Evolutionary conservation across 768 basidiomycete genomes (phyloP), one percentile per base, ranked within the genome.

Genomic region (Lactifluus volemus): DNA sequence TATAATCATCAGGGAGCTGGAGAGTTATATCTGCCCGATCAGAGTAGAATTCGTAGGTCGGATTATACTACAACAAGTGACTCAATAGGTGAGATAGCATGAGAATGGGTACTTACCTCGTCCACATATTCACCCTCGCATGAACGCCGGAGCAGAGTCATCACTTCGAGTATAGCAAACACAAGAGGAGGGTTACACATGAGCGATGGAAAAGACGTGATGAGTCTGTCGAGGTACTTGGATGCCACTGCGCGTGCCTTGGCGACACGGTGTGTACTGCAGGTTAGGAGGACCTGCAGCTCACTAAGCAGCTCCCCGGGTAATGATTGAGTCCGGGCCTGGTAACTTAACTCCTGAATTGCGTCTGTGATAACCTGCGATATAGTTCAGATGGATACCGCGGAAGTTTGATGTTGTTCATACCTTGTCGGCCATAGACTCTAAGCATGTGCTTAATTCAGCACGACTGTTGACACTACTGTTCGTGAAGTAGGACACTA

Each of bases 61-160:
- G 92, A 64, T 96, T 94, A 72, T 89, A 97, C 94, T 97, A 64
- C 1, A 49, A 38, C 39, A 25, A 19, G 11, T 1, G 14, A 6
- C 17, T 57, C 42, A 53, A 49, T 32, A 49, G 29, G 57, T 55
- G 34, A 42, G 52, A n/a, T 51, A 12, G 45, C 36, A 29, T 51
- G 45, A 9, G 10, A 53, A 53, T 61, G 25, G 11, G 60, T 6
- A 65, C 77, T 55, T 64, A 91, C 94, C 83, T 98, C 96, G 73
- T 98, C 92, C 4, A 82, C 75, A 67, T 84, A 92, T 74, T 97
- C 92, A 63, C 92, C 89, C 72, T 98, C 92, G 68, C 91, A 92
- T 0, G 92, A 85, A 51, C 85, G 81, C 61, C 93, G 84, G 64
- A 98, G 75, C 9, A 98, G 77, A 0, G 97, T 98, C 61, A 99